Evolutionary conservation across 768 basidiomycete genomes (phyloP), one percentile per base, ranked within the genome.

Genomic region (Collybia mongolica): DNA sequence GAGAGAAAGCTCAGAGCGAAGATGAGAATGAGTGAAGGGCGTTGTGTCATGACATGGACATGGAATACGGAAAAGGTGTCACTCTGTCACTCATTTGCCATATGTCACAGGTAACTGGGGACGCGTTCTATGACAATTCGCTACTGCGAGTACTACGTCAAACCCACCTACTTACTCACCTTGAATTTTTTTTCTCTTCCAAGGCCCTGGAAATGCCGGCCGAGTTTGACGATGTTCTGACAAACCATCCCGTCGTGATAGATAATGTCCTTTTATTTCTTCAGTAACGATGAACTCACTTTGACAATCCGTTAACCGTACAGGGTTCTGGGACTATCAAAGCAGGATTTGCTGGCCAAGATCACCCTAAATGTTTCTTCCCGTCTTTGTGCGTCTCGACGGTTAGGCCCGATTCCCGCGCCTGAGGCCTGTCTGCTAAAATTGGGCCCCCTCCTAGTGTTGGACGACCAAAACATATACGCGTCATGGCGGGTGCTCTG

Each of bases 281-380:
- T 46, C 44, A 36, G 24, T 43, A 35, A 53, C 50, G 49, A 54
- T 50, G 60, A 52, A 51, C 57, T 63, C 54, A 55, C 54, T 52
- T 59, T 47, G 14, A 47, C 11, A 11, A 20, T 26, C n/a, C 28
- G 24, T 46, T 23, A 32, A 63, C 61, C 62, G 56, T 55, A 50
- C 67, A 98, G 93, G 97, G 97, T 54, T 97, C 96, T 49, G 97
- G 97, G 23, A 93, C 93, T 19, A 96, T 99, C 67, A 99, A 98
- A 71, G 97, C 97, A 53, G 97, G 97, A 36, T 99, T 99, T 65
- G 97, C 97, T 47, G 97, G 97, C 40, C 91, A 98, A 71, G 96
- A 98, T 70, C 94, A 97, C 66, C 97, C 97, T 38, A 97, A 97
- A 81, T 98, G 95, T 66, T 98, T 95, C 80, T 98, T 98, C 64